Conservation (phyloP, 768 basidiomycete species). For the Hygrophoropsis aurantiaca region DNA sequence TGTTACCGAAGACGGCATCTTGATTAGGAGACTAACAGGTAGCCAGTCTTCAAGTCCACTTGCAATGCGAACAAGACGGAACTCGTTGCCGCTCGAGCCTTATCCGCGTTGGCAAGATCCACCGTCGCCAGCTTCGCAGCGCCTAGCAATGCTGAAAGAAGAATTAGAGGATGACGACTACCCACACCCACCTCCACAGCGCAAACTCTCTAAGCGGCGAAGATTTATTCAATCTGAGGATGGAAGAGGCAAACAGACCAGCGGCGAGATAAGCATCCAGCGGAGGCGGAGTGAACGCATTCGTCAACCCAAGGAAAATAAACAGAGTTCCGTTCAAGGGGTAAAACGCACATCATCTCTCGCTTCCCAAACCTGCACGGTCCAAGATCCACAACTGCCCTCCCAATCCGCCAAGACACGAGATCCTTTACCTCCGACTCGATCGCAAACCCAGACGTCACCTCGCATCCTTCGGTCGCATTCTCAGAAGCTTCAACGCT, state of each 20-base stretch:
- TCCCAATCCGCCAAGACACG: no score
- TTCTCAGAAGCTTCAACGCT: conserved; percentile 18
- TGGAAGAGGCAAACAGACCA: no score
- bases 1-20: conserved; percentile 14
- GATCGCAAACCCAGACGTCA: conserved; percentile 7
- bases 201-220: conserved; percentile 16
- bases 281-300: conserved; percentile 26
- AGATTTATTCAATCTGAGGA: not conserved
- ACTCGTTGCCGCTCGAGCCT: conserved; percentile 3
- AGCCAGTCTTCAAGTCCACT: conserved; percentile 25
- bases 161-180: conserved; percentile 7
- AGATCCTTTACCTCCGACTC: conserved; percentile 11
- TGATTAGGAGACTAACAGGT: not conserved
- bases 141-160: conserved; percentile 25
- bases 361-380: not conserved
- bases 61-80: conserved; percentile 15
- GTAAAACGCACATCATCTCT: conserved; percentile 12
- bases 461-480: conserved; percentile 25
- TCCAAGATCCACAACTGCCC: not conserved
- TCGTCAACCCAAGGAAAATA: not conserved
- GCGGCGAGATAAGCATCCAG: not conserved
- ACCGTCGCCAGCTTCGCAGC: not conserved
- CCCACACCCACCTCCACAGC: not conserved
- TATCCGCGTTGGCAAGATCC: no score
- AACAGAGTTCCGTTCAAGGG: not conserved